Base-by-base conservation (phyloP, 1,284 basidiomycete species). In the Cutaneotrichosporon sp. region DNA sequence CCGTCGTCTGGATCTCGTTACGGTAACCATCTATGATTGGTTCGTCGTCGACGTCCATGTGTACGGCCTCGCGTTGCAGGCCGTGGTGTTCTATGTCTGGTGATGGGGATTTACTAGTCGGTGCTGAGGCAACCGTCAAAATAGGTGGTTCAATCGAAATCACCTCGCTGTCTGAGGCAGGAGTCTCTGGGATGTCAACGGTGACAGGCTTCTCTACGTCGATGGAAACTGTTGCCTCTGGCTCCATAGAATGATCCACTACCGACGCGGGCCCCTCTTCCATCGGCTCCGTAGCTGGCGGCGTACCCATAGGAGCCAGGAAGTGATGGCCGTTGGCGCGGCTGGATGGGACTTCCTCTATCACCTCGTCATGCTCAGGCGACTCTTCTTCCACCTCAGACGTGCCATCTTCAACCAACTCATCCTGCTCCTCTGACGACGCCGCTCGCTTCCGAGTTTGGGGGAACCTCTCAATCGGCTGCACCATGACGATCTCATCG, bases 1-100 rank as follows among this genome's bases (percentile, higher is more conserved):
- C 63, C 6, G 69, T 57, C 6, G 71, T 71, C 13, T 62, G 60
- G 52, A 80, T 78, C 61, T 80, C 79, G 63, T 74, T 72, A 26
- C 76, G 71, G 63, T 70, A 78, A 14, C 55, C 63, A 22, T 16
- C 51, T 4, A 31, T 8, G 30, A 31, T n/a, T 13, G 51, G 30
- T 26, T 21, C 47, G 10, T 60, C 58, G 26, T 60, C 59, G 6
- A 55, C 60, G n/a, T 67, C 67, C 47, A n/a, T 46, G 5, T 34
- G 51, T 31, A 53, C 51, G 8, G 51, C 51, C 30, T 53, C 51
- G 30, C 51, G 26, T 53, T 31, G 51, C 13, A 53, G n/a, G 51
- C n/a, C 30, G 2, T 14, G 18, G 7, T 32, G 26, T 10, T 53
- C 51, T 2, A 5, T n/a, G 9, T 6, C 30, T 13, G 31, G 21